Evolutionary conservation across 1,284 basidiomycete species (phyloP), one percentile per base, ranked within the genome.

Genomic region (Pseudozyma hubeiensis): DNA sequence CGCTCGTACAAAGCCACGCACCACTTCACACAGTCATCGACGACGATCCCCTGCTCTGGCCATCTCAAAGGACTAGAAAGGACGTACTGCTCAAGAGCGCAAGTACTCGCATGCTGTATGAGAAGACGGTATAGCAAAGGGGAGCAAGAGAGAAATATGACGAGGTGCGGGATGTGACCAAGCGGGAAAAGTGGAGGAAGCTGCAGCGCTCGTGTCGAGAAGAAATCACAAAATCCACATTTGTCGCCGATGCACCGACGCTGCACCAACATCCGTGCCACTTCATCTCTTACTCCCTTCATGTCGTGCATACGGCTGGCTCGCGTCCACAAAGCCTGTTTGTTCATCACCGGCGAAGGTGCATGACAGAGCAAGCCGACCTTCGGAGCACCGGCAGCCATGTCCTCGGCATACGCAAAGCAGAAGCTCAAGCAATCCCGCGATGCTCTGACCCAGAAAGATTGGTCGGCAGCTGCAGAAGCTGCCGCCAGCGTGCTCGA

Each of bases 351-450:
- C 10, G 14, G n/a, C 11, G 2, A 17, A 41, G 7, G 16, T 16
- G 11, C n/a, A 3, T 24, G 14, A 13, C 50, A 10, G 10, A 35
- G 31, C 7, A 45, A 10, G 14, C 53, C 35, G 9, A 35, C 37
- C 51, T 24, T 24, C n/a, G 29, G 46, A n/a, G 47, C 33, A 37
- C 35, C 35, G 35, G 8, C 30, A 46, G 46, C 43, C 59, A 75
- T 75, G 72, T 70, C 72, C 5, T 66, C 61, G 6, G 66, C 70
- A 11, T 77, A 73, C 49, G 57, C 66, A 43, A 81, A 81, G 65
- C 57, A 68, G 53, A 81, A 77, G 67, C 72, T 81, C 52, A 81
- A 80, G 52, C 71, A 65, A 60, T 71, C 71, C 6, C 74, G 79
- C 47, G 78, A 81, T 48, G 76, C 75, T 8, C 51, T 81, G 40